Evolutionary conservation across 1,284 basidiomycete genomes (phyloP), one percentile per base, ranked within the genome.

Genomic region (Ustilago tritici): DNA sequence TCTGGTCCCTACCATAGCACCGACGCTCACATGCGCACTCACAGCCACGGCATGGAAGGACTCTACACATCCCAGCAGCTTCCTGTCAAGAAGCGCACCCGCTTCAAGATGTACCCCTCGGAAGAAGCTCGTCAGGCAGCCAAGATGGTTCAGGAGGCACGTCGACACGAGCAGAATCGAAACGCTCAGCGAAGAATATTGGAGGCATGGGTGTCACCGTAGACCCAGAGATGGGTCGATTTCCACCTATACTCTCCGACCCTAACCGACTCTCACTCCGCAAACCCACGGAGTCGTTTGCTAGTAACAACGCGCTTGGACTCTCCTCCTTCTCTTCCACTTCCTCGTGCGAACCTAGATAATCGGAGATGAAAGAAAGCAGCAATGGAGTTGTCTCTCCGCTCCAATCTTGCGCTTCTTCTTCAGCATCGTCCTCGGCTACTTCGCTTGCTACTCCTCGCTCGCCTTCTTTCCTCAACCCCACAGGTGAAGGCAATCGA

Each of bases 161-260:
- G 67, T 23, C 35, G 76, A 2, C 43, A 71, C 3, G 71, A 78
- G 17, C 76, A 78, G 55, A 70, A 74, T 35, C 69, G 74, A 4
- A 59, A 71, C 41, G 73, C 73, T 2, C 73, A 76, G 31, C 43
- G 73, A 8, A 36, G 73, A 4, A 23, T 76, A 14, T 71, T 35
- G 65, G 56, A 14, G 35, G 47, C 2, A 40, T 65, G 11, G 56
- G 56, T 32, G 47, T 40, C 10, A 23, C 56, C 0, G 19, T 46
- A 12, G 32, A 35, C 28, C 9, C 19, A 23, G 49, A 50, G 15
- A 31, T 32, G 31, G 31, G n/a, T 23, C 53, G 53, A n/a, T 23
- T 54, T 4, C 23, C 53, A n/a, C 53, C 53, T 31, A 7, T 54
- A 5, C 53, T 36, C n/a, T 23, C 34, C 19, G 43, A 46, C n/a